Evolutionary conservation across 1,284 basidiomycete species (phyloP), one percentile per base, ranked within the genome.

Genomic region (Trichosporon asahii): DNA sequence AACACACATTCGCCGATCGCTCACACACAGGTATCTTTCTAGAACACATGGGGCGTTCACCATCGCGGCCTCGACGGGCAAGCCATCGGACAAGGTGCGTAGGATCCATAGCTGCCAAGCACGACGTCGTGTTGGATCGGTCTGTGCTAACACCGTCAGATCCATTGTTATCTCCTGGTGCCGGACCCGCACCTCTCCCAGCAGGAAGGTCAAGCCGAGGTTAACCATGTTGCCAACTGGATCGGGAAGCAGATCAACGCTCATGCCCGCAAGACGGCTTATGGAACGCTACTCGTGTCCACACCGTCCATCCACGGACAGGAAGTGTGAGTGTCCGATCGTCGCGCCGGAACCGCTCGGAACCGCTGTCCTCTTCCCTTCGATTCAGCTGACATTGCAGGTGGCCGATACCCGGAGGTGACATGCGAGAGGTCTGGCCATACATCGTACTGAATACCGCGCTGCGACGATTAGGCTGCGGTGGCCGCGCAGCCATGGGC

Each of bases 391-490:
- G 44, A 71, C 65, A 11, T 40, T 25, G 7, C 68, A 77, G 75
- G 29, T 75, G 71, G 63, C 76, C 78, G 18, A 75, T 81, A 12
- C 75, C 79, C 2, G 75, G 75, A 1, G 81, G 81, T 49, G 81
- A 83, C 67, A 71, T 81, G 61, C 74, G 81, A 35, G 76, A 78
- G 63, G 77, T 77, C 2, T 77, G 76, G 69, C 80, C 80, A 1
- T 81, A 75, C 61, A 74, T 80, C n/a, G 72, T 79, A 11, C 78
- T 83, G 53, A 81, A 79, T 67, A 83, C 81, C 3, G 79, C 76
- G 33, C 70, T 83, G 6, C 72, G 81, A 18, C 74, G 81, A 7
- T 70, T 83, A 12, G 81, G 81, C 15, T 83, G 81, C 66, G 80
- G 81, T 66, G 81, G 80, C 31, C 75, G 81, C 65, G 81, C 81